Conservation (phyloP, 2,329 filamentous ascomycete genomes). For the Cryphonectria nitschkei region DNA sequence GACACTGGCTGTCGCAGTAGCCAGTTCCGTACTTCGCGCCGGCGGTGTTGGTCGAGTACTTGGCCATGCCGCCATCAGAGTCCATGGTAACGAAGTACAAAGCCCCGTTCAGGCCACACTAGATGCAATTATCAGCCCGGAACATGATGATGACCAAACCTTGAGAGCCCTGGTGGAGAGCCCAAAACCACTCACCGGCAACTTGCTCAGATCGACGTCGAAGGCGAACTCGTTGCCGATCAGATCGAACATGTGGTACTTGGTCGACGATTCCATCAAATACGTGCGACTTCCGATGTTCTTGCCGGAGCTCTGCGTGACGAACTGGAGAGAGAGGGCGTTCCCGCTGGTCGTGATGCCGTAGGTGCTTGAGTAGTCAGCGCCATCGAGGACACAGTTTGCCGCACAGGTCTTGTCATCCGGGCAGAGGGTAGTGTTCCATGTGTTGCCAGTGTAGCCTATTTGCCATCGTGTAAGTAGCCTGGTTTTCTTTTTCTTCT, state of each 20-base stretch:
- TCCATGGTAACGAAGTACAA: constrained; percentile 49
- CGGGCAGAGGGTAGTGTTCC: constrained; percentile 52
- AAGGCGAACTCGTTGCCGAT: constrained; percentile 67
- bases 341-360: constrained; percentile 55
- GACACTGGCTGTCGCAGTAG: constrained; percentile 46
- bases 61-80: constrained; percentile 43
- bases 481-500: no score
- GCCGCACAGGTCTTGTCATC: constrained; percentile 53
- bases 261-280: constrained; percentile 37
- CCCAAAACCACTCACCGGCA: constrained; percentile 55
- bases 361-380: constrained; percentile 56
- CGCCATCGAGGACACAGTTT: constrained; percentile 60
- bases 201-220: constrained; percentile 65
- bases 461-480: neutral
- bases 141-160: constrained; percentile 34
- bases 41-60: constrained; percentile 43
- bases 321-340: constrained; percentile 52
- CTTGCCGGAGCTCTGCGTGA: constrained; percentile 45
- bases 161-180: constrained; percentile 30
- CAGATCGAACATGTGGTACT: constrained; percentile 56
- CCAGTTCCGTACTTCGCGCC: constrained; percentile 53
- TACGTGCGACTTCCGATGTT: constrained; percentile 43
- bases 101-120: constrained; percentile 67
- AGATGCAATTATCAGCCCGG: constrained; percentile 23
- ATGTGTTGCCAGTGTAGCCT: constrained; percentile 50